These are phyloP conservation scores for Daldinia childiae DNA, from an alignment of 495 filamentous ascomycete genomes.

Conservation along the genomic window DNA sequence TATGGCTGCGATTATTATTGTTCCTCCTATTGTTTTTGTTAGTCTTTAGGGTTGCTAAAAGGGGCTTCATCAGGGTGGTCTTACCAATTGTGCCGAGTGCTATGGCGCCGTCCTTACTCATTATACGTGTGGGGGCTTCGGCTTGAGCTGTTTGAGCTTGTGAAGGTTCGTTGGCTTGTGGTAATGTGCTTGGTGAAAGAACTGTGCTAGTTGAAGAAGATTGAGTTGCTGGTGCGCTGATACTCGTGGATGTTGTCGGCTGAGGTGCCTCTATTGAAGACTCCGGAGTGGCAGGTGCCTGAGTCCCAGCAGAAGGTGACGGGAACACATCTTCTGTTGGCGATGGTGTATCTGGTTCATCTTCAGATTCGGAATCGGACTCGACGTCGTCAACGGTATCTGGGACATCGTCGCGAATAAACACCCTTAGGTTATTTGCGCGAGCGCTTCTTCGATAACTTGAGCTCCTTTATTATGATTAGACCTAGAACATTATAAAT, in stretches of 20 bases:
- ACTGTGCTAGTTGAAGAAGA: neutral
- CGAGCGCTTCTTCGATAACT: conserved; percentile 30
- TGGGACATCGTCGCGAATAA: conserved; percentile 28
- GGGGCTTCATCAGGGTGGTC: neutral
- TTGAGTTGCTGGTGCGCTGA: neutral
- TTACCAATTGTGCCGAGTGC: conserved; percentile 37
- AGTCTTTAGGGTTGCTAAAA: neutral
- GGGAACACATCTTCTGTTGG: conserved; percentile 24
- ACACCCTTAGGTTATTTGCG: conserved; percentile 26
- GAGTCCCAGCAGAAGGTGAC: neutral
- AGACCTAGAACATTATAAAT: neutral
- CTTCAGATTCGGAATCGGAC: conserved; percentile 21
- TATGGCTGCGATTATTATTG: conserved; percentile 24
- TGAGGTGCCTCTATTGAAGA: no score
- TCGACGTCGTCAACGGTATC: conserved; percentile 2
- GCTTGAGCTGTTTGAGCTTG: conserved; percentile 26
- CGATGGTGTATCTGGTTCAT: conserved; percentile 29
- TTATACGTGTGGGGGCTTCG: neutral
- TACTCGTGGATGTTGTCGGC: neutral
- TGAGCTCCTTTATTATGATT: conserved; percentile 19
- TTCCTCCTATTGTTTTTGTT: conserved; percentile 14
- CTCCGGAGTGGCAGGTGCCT: no score
- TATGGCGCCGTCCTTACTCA: conserved; percentile 31
- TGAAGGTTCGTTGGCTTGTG: conserved; percentile 4
- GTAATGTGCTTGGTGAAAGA: neutral